Conservation (phyloP, 768 basidiomycete species). For the Lactarius psammicola region DNA sequence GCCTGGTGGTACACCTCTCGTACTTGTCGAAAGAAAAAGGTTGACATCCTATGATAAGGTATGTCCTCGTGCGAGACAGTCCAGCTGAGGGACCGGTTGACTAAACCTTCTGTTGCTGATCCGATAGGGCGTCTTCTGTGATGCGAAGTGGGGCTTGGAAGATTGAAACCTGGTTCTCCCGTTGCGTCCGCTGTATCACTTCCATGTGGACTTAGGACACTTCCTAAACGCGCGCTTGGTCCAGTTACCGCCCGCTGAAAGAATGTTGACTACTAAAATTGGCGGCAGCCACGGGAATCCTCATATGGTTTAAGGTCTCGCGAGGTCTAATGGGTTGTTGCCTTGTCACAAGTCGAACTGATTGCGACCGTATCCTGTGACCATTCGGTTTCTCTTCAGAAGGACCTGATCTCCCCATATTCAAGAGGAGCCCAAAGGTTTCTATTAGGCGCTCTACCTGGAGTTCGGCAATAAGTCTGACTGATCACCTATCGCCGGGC, state of each 20-base stretch:
- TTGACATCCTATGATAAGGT: neutral
- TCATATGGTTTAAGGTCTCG: slow-evolving; percentile 1
- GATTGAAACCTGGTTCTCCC: slow-evolving; percentile 16
- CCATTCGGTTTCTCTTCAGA: slow-evolving; percentile 11
- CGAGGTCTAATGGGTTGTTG: slow-evolving; percentile 1
- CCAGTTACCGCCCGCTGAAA: slow-evolving; percentile 2
- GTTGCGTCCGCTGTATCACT: slow-evolving; percentile 17
- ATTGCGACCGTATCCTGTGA: slow-evolving; percentile 10
- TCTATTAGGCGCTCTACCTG: neutral
- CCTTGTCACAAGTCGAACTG: neutral
- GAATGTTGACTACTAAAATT: slow-evolving; percentile 3
- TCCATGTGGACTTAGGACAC: slow-evolving; percentile 6
- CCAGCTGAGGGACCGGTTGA: slow-evolving; percentile 20
- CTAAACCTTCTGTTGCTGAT: slow-evolving; percentile 24
- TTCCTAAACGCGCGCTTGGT: slow-evolving; percentile 3
- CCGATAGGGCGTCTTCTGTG: slow-evolving; percentile 17
- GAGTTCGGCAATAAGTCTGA: neutral
- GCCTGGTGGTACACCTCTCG: neutral
- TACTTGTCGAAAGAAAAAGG: slow-evolving; percentile 1
- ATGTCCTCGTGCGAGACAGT: neutral
- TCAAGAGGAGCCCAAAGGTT: slow-evolving; percentile 5
- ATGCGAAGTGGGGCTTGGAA: slow-evolving; percentile 15
- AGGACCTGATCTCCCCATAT: slow-evolving; percentile 18
- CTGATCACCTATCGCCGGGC: neutral
- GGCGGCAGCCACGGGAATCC: slow-evolving; percentile 6